These are phyloP conservation scores for Sugiyamaella castrensis DNA, from an alignment of 1,139 yeast genomes.

Conservation along the genomic window DNA sequence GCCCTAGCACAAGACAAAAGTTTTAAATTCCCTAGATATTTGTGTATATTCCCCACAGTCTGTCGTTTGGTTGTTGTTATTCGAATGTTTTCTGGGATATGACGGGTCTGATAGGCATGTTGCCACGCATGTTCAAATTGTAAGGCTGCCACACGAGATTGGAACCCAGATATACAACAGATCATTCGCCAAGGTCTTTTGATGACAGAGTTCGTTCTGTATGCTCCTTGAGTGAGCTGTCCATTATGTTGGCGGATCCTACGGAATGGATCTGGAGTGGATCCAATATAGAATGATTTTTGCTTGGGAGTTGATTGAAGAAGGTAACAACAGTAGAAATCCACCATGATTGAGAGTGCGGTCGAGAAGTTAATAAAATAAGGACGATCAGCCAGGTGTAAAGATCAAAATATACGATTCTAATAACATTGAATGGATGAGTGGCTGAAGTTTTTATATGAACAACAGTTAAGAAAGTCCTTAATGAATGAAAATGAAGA, in stretches of 20 bases:
- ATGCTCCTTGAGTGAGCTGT: constrained; percentile 57
- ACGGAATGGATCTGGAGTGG: constrained; percentile 70
- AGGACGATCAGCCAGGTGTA: constrained; percentile 23
- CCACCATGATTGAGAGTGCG: constrained; percentile 9
- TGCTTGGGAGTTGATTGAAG: constrained; percentile 57
- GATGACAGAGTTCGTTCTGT: constrained; percentile 52
- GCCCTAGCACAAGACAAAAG: constrained; percentile 42
- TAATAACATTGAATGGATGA: too few relatives aligned
- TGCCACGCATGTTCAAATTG: constrained; percentile 79
- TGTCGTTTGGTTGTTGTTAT: constrained; percentile 21
- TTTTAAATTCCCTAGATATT: constrained; percentile 51
- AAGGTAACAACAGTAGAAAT: constrained; percentile 65
- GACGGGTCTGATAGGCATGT: constrained; percentile 64
- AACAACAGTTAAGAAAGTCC: too few relatives aligned
- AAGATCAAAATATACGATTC: background rate
- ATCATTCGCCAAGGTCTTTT: constrained; percentile 74
- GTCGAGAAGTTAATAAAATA: too few relatives aligned
- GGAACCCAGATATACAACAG: constrained; percentile 64
- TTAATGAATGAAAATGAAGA: too few relatives aligned
- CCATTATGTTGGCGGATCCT: constrained; percentile 80
- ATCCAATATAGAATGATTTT: constrained; percentile 65
- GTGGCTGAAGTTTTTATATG: background rate
- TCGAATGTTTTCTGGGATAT: constrained; percentile 42
- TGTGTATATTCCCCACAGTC: constrained; percentile 43
- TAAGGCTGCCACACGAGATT: constrained; percentile 64